Base-by-base conservation (phyloP, 2,329 filamentous ascomycete species). In the Fusarium staphyleae region DNA sequence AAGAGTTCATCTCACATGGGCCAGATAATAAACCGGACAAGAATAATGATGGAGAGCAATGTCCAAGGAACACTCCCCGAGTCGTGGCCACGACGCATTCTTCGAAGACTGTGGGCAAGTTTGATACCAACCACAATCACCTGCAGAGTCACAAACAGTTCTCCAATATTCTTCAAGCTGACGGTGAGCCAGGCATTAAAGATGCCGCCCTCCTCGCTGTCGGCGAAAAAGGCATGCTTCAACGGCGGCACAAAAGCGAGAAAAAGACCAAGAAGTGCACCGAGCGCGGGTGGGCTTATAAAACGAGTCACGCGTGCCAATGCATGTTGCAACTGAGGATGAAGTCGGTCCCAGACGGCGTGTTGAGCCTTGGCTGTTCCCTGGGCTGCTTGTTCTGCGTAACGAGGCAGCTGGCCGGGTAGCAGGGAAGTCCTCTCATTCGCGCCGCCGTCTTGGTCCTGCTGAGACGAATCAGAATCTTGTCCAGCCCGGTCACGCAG, bases 121-220 rank as follows among this genome's bases (percentile, higher is more conserved):
- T 59, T 59, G 18, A 59, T 59, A 3, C 56, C 56, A 1, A 59
- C 56, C 10, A 59, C 55, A 14, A 59, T 60, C 14, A 59, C 56
- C 30, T 59, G 56, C 5, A 59, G 13, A 0, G 56, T 59, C 1
- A 59, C 56, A 14, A 59, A 59, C 8, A 59, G 36, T 16, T 59
- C 55, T 43, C 56, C 56, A 4, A 59, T 59, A 16, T 59, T 59
- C 35, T 60, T 59, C 5, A 59, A 40, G 28, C 56, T 59, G 5
- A 60, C 56, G 10, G 56, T 59, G 11, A 59, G 15, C 56, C 56
- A 59, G 1, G 56, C 44, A 12, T 59, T 60, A 10, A 59, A 55
- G n/a, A 59, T 32, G 1, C 56, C 56, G 1, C 56, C 56, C 3
- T 59, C 45, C 9, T 59, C 41, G 2, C 44, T 55, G 0, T 60